Conservation (phyloP, 768 basidiomycete genomes). For the Amanita thiersii region DNA sequence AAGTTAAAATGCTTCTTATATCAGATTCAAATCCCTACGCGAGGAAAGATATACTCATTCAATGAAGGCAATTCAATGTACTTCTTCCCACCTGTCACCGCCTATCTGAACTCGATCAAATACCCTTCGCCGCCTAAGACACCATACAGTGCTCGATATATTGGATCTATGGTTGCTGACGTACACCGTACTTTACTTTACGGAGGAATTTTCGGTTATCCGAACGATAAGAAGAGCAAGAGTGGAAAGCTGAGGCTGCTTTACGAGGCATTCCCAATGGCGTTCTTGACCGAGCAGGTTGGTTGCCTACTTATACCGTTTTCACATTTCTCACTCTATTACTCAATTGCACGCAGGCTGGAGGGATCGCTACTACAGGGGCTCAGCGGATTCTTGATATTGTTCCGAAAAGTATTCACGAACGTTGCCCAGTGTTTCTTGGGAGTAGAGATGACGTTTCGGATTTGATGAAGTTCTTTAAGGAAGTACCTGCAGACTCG, state of each 20-base stretch:
- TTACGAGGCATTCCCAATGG: slow-evolving; percentile 99
- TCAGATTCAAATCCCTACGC: slow-evolving; percentile 85
- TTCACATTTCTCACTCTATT: not conserved
- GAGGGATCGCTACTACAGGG: slow-evolving; percentile 94
- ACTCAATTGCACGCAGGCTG: slow-evolving; percentile 50
- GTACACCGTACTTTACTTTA: slow-evolving; percentile 95
- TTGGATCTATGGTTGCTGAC: slow-evolving; percentile 99
- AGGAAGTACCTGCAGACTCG: slow-evolving; percentile 26
- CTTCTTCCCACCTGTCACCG: slow-evolving; percentile 74
- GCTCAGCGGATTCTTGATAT: slow-evolving; percentile 92
- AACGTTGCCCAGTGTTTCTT: slow-evolving; percentile 88
- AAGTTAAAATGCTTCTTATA: not conserved
- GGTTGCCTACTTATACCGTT: slow-evolving; percentile 13
- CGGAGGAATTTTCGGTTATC: slow-evolving; percentile 98
- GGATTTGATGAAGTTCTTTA: slow-evolving; percentile 85
- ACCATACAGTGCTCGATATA: slow-evolving; percentile 89
- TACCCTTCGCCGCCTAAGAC: slow-evolving; percentile 69
- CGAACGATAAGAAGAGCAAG: slow-evolving; percentile 96
- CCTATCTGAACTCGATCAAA: slow-evolving; percentile 89
- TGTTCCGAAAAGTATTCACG: slow-evolving; percentile 77
- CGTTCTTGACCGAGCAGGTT: slow-evolving; percentile 89
- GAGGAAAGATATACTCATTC: slow-evolving; percentile 99
- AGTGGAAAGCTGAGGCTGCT: slow-evolving; percentile 89
- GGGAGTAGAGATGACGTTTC: slow-evolving; percentile 90
- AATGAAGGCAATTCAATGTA: slow-evolving; percentile 98